phyloP scores from a whole-genome alignment of 2,329 filamentous ascomycete species.

The Fusarium sp. region DNA sequence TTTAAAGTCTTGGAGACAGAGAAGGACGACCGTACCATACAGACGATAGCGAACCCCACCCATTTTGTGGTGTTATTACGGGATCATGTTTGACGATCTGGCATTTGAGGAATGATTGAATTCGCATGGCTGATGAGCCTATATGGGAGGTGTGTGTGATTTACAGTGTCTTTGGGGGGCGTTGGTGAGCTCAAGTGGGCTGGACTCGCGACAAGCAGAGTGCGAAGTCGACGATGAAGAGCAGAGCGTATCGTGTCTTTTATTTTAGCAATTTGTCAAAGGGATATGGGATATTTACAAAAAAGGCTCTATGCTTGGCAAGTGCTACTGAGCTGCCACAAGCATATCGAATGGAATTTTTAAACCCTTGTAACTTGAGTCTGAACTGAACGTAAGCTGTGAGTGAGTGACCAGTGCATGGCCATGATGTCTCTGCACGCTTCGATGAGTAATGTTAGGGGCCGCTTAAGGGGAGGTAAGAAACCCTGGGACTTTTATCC shows the following conservation, averaged over 20 bases:
- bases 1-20: constrained; percentile 20
- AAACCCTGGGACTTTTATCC: not conserved
- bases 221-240: constrained; percentile 28
- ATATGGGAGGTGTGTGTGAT: constrained; percentile 41
- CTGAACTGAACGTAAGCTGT: not conserved
- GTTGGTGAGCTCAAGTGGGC: constrained; percentile 46
- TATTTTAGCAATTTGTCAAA: constrained; percentile 34
- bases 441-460: not conserved
- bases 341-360: constrained; percentile 34
- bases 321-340: constrained; percentile 39
- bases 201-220: constrained; percentile 36
- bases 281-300: constrained; percentile 41
- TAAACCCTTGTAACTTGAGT: constrained; percentile 1
- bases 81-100: constrained; percentile 46
- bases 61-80: constrained; percentile 40
- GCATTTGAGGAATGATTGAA: constrained; percentile 43
- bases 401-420: not conserved
- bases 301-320: constrained; percentile 40
- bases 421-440: not conserved
- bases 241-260: constrained; percentile 40
- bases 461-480: not conserved
- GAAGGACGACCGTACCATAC: constrained; percentile 36
- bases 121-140: constrained; percentile 42
- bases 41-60: constrained; percentile 38
- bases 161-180: constrained; percentile 36